A percentile compares a stretch with the other conserved stretches of the same genome.
Conservation (phyloP, 257 asterid species). For the Orobanche coerulescens region DNA sequence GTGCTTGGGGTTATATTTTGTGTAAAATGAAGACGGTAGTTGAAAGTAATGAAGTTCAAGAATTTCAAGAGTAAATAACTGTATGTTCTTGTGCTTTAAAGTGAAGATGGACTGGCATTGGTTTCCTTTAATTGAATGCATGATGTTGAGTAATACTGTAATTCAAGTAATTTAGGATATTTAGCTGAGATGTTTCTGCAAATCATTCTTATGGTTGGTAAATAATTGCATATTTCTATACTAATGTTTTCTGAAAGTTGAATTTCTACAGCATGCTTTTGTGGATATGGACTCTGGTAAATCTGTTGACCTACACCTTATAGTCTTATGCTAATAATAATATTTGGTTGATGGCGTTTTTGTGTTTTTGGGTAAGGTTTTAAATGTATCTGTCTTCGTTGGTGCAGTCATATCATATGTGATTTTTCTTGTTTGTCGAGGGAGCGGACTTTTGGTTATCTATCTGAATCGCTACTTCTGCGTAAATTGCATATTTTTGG, state of each 20-base stretch:
- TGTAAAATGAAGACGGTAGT: neutral
- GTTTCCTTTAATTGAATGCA: neutral
- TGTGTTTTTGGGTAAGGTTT: too few relatives aligned
- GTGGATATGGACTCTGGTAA: neutral
- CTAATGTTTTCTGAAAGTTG: neutral
- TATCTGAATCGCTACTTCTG: neutral
- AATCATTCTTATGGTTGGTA: constrained; percentile 1
- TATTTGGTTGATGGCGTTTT: too few relatives aligned
- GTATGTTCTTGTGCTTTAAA: neutral
- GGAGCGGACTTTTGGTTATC: neutral
- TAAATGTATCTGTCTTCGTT: too few relatives aligned
- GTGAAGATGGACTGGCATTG: neutral
- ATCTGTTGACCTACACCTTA: neutral
- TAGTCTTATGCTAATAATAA: too few relatives aligned
- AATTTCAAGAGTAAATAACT: neutral
- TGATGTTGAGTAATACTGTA: constrained; percentile 4
- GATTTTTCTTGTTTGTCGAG: neutral
- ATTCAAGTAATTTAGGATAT: neutral
- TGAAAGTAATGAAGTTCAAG: neutral
- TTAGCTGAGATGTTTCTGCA: neutral
- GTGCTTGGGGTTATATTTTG: neutral
- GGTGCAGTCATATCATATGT: neutral
- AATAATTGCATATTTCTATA: neutral
- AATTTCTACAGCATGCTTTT: neutral
- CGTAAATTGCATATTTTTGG: too few relatives aligned